Conservation (phyloP, 2,329 filamentous ascomycete genomes). For the Colletotrichum zoysiae region DNA sequence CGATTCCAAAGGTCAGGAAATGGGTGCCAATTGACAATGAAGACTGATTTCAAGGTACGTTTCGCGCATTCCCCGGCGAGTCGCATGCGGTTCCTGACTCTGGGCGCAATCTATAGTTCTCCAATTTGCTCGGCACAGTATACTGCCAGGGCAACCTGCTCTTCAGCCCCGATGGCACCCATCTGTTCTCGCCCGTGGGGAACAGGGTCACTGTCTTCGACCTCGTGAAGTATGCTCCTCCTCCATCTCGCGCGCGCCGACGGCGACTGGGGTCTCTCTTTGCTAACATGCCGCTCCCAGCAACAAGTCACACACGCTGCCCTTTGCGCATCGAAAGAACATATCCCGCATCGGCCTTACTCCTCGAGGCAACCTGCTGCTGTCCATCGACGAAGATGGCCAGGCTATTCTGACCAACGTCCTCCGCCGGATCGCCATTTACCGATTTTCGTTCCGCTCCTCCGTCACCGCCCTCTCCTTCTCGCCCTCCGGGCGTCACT, state of each 20-base stretch:
- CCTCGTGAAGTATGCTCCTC: conserved; percentile 81
- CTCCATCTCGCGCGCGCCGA: neutral
- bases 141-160: conserved; percentile 98
- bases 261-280: neutral
- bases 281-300: conserved; percentile 55
- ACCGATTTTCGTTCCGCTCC: conserved; percentile 96
- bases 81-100: conserved; percentile 12
- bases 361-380: conserved; percentile 89
- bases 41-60: conserved; percentile 96
- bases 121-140: conserved; percentile 96
- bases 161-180: conserved; percentile 96
- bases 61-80: conserved; percentile 2
- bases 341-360: conserved; percentile 90
- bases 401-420: conserved; percentile 94
- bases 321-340: conserved; percentile 94
- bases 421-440: conserved; percentile 84
- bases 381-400: conserved; percentile 94
- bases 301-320: conserved; percentile 88
- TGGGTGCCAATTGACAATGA: conserved; percentile 76
- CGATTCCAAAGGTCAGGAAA: conserved; percentile 42
- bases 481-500: conserved; percentile 90
- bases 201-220: conserved; percentile 97
- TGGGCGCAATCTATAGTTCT: conserved; percentile 76
- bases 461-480: conserved; percentile 87
- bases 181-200: conserved; percentile 94